Evolutionary conservation across 352 stramenopile genomes (phyloP), one percentile per base, ranked within the genome.

Genomic region (Phytophthora sp.): DNA sequence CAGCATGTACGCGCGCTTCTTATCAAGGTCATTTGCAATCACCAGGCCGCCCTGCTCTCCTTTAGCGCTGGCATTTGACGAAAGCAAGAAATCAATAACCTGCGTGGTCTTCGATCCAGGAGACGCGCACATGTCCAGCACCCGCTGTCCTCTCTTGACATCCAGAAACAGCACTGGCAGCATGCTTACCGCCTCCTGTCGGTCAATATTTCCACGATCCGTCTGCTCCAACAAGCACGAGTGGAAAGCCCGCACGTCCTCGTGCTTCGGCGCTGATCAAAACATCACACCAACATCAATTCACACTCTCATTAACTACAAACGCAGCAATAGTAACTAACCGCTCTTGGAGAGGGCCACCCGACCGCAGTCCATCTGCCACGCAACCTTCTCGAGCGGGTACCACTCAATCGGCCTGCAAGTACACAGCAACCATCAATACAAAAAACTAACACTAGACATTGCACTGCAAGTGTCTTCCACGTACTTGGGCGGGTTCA

Each of bases 41-140:
- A 99, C 93, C 46, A 97, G 85, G 13, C 96, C 87, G 7, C 69
- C 76, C 32, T 79, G 38, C 15, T 63, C 44, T 42, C 42, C 43
- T 41, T 23, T 54, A 2, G 24, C 21, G 18, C 42, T 57, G 31
- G 49, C 60, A 13, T 66, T 48, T 24, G 53, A 48, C 18, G 69
- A 73, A 13, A 86, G 55, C 30, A 95, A 58, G 34, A 94, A 89
- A 51, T 98, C 97, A 15, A 99, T 79, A 46, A 99, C 82, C 73
- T 99, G 97, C 37, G 92, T 97, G 20, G 98, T 99, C 74, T 99
- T 99, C 39, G 91, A 98, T 13, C 98, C 98, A 0, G 98, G 98
- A n/a, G 98, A 98, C 12, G 98, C 97, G 59, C 86, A 94, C 84
- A 96, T 94, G 56, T 96, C 85, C 23, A 95, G 71, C 39, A 93